Evolutionary conservation across 2,329 filamentous ascomycete genomes (phyloP).

Genomic region (Claviceps monticola): DNA sequence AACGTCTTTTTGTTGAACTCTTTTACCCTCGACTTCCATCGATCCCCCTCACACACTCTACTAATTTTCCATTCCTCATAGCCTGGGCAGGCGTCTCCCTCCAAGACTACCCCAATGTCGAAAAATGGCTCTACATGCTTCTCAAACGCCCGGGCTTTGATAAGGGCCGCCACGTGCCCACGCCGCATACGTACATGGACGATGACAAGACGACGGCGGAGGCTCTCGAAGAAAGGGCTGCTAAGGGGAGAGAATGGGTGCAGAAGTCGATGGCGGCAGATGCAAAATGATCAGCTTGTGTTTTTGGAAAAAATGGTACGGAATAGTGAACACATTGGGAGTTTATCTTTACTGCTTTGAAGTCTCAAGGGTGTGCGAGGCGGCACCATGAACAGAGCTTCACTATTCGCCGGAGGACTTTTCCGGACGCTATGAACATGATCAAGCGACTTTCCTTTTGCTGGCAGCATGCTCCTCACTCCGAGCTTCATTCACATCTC

Average conservation of each 20-base stretch:
- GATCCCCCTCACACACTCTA: no score
- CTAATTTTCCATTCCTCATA: not conserved
- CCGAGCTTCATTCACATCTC: no score
- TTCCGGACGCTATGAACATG: no score
- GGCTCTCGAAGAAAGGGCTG: constrained; percentile 43
- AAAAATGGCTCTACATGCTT: constrained; percentile 65
- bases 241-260: constrained; percentile 46
- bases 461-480: no score
- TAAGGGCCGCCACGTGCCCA: constrained; percentile 61
- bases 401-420: no score
- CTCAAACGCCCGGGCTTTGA: constrained; percentile 56
- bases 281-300: constrained; percentile 29
- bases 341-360: no score
- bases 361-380: no score
- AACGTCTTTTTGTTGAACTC: no score
- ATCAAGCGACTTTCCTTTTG: no score
- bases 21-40: no score
- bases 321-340: no score
- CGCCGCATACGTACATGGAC: constrained; percentile 46
- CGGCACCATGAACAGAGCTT: no score
- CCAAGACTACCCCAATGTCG: constrained; percentile 59
- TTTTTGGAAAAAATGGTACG: not conserved
- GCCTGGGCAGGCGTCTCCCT: constrained; percentile 39
- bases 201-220: constrained; percentile 30
- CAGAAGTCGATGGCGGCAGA: constrained; percentile 56